These are phyloP conservation scores for Pisolithus albus DNA, from an alignment of 768 basidiomycete genomes.

Conservation along the genomic window DNA sequence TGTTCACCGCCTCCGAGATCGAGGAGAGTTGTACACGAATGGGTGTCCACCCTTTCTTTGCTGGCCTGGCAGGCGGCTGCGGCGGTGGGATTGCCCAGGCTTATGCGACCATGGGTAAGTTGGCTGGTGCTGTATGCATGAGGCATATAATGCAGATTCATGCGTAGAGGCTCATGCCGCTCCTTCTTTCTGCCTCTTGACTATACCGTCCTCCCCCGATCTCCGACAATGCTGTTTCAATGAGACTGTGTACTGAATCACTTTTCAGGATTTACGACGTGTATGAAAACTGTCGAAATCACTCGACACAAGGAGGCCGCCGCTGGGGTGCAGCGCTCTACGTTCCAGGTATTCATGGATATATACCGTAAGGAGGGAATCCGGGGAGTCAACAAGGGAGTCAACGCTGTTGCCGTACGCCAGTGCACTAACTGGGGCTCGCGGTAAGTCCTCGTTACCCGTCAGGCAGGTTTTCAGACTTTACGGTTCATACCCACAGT, in stretches of 20 bases:
- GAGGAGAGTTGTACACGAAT: conserved; percentile 58
- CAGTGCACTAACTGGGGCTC: conserved; percentile 94
- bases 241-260: conserved; percentile 7
- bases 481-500: conserved; percentile 33
- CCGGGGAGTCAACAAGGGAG: conserved; percentile 97
- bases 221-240: neutral
- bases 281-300: conserved; percentile 99
- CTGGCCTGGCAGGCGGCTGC: conserved; percentile 94
- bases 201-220: conserved; percentile 11
- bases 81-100: conserved; percentile 96
- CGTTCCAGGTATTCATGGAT: conserved; percentile 91
- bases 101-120: conserved; percentile 99
- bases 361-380: conserved; percentile 93
- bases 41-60: conserved; percentile 72
- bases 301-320: conserved; percentile 91
- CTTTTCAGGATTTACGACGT: conserved; percentile 85
- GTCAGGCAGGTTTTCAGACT: neutral
- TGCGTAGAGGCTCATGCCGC: conserved; percentile 13
- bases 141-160: conserved; percentile 12
- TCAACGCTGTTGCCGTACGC: conserved; percentile 88
- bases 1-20: conserved; percentile 95
- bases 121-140: neutral
- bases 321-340: conserved; percentile 79
- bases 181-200: conserved; percentile 10
- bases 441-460: conserved; percentile 43